A percentile compares a stretch with the other conserved stretches of the same genome.
Evolutionary conservation across 2,329 filamentous ascomycete genomes (phyloP).

Genomic region (Fusarium secorum): DNA sequence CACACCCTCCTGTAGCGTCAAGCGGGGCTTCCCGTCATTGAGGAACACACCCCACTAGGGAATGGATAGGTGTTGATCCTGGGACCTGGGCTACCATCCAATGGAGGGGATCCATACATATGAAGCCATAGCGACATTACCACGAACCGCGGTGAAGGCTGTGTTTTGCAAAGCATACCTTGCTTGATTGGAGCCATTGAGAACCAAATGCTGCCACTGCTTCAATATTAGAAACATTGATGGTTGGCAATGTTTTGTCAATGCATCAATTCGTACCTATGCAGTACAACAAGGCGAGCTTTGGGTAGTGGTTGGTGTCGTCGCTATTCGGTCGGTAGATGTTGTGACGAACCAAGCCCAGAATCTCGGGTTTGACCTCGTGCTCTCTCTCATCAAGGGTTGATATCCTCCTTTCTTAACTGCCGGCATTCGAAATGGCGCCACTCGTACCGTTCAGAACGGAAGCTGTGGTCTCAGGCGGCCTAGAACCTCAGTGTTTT

Average conservation of each 20-base stretch:
- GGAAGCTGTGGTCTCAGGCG: conserved; percentile 15
- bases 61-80: background rate
- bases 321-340: background rate
- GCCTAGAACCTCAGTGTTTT: conserved; percentile 16
- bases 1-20: conserved; percentile 34
- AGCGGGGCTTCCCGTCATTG: conserved; percentile 38
- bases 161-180: conserved; percentile 9
- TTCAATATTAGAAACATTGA: background rate
- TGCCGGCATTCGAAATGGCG: conserved; percentile 31
- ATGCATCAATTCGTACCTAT: background rate
- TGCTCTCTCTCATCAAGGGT: background rate
- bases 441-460: background rate
- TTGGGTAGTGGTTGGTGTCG: background rate
- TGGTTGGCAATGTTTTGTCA: background rate
- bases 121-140: conserved; percentile 7
- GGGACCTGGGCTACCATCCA: background rate
- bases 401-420: conserved; percentile 5
- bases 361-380: background rate
- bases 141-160: conserved; percentile 34
- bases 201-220: background rate
- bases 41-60: conserved; percentile 30
- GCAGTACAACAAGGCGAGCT: background rate
- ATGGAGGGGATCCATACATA: background rate
- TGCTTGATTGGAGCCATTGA: background rate
- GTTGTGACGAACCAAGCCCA: background rate